Evolutionary conservation across 2,329 filamentous ascomycete species (phyloP).

Genomic region (Sporothrix sp.): DNA sequence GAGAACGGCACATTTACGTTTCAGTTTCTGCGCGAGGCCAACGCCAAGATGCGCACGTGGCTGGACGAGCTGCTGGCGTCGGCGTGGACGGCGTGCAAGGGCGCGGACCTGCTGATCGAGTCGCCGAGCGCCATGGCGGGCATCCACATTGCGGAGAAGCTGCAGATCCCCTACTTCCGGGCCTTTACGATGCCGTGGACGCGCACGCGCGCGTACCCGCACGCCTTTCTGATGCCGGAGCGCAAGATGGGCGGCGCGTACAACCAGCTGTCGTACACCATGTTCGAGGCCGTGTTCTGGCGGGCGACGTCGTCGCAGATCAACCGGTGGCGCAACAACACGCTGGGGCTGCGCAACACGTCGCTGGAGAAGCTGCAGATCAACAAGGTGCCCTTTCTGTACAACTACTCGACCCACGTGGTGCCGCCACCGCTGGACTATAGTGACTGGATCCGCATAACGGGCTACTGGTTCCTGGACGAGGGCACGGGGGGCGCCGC

Average conservation of each 20-base stretch:
- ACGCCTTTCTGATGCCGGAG: constrained; percentile 88
- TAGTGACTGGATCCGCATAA: constrained; percentile 94
- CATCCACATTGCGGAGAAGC: constrained; percentile 91
- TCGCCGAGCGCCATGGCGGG: constrained; percentile 95
- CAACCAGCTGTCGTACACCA: constrained; percentile 89
- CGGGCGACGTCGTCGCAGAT: constrained; percentile 83
- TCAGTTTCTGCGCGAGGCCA: constrained; percentile 81
- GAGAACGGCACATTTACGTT: constrained; percentile 96
- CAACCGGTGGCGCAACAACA: constrained; percentile 82
- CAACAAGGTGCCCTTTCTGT: constrained; percentile 96
- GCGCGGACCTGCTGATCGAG: constrained; percentile 83
- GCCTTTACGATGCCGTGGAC: constrained; percentile 99
- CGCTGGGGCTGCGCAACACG: constrained; percentile 69
- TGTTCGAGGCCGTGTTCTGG: constrained; percentile 98
- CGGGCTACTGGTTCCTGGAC: constrained; percentile 95
- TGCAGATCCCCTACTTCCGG: constrained; percentile 89
- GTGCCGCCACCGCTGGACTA: constrained; percentile 93
- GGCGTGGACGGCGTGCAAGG: constrained; percentile 75
- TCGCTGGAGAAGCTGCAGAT: constrained; percentile 84
- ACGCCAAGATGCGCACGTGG: constrained; percentile 84
- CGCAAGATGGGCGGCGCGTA: constrained; percentile 92
- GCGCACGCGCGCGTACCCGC: constrained; percentile 85
- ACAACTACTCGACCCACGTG: constrained; percentile 91
- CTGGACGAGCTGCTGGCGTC: constrained; percentile 78
- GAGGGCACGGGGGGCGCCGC: constrained; percentile 36